Evolutionary conservation across 2,329 filamentous ascomycete species (phyloP).

Genomic region (Reticulascus tulasneorum): DNA sequence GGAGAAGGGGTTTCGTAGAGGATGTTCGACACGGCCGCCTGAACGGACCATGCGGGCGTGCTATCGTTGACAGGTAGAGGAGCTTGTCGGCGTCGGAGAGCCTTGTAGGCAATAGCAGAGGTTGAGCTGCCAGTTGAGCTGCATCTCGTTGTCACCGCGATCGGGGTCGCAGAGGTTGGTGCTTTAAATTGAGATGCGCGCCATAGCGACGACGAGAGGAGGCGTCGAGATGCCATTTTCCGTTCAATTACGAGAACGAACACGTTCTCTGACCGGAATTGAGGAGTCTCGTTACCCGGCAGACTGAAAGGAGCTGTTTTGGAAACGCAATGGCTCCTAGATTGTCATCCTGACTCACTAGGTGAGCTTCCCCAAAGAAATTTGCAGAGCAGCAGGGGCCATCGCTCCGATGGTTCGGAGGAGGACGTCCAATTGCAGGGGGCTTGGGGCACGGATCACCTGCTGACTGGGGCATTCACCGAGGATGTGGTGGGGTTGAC

Average conservation of each 20-base stretch:
- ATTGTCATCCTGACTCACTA: constrained; percentile 15
- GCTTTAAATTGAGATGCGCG: constrained; percentile 23
- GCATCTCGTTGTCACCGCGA: constrained; percentile 14
- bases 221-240: constrained; percentile 42
- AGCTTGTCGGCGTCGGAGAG: constrained; percentile 83
- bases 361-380: constrained; percentile 13
- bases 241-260: constrained; percentile 14
- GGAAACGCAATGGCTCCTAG: too few species aligned
- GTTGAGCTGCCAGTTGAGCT: constrained; percentile 66
- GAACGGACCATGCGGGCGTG: constrained; percentile 78
- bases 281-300: constrained; percentile 8
- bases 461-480: constrained; percentile 8
- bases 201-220: constrained; percentile 36
- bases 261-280: constrained; percentile 13
- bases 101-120: constrained; percentile 94
- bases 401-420: constrained; percentile 13
- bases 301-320: too few species aligned
- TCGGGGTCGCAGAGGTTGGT: constrained; percentile 17
- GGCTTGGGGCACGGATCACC: constrained; percentile 10
- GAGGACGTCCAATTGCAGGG: constrained; percentile 9
- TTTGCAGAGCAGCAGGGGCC: constrained; percentile 13
- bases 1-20: constrained; percentile 95
- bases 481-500: constrained; percentile 11
- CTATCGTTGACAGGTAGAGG: constrained; percentile 76
- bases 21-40: constrained; percentile 94